Conservation (phyloP, 2,329 filamentous ascomycete species). For the Colletotrichum cuscutae region DNA sequence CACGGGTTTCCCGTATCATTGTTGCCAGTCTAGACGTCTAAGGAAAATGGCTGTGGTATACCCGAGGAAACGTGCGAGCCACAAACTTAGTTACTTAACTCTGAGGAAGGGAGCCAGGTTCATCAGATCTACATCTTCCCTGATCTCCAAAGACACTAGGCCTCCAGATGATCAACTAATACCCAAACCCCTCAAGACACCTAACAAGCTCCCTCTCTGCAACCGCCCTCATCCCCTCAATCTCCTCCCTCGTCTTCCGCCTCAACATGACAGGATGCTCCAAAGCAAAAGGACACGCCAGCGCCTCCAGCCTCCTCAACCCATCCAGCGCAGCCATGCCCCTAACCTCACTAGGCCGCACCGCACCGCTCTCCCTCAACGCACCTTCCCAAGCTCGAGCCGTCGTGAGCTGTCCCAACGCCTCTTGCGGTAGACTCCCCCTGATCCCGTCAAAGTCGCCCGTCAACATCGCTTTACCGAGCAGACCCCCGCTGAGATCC, state of each 20-base stretch:
- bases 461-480: slow-evolving; percentile 10
- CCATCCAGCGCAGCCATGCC: slow-evolving; percentile 5
- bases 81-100: too few species aligned
- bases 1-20: not conserved
- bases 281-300: slow-evolving; percentile 8
- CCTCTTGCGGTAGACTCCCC: not conserved
- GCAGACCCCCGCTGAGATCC: slow-evolving; percentile 32
- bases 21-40: not conserved
- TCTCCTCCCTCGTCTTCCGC: slow-evolving; percentile 6
- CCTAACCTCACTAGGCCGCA: not conserved
- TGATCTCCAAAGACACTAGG: not conserved
- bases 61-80: too few species aligned
- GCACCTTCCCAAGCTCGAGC: slow-evolving; percentile 3
- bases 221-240: not conserved
- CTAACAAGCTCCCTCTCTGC: slow-evolving; percentile 6
- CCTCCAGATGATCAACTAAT: not conserved
- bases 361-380: not conserved
- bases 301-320: not conserved
- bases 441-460: slow-evolving; percentile 1
- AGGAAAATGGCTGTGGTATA: too few species aligned
- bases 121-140: not conserved
- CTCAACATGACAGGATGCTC: slow-evolving; percentile 16
- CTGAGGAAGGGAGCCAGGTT: too few species aligned
- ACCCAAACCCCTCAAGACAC: not conserved
- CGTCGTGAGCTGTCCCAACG: not conserved